These are phyloP conservation scores for Candida sonorensis DNA, from an alignment of 805 yeast species.

Conservation along the genomic window DNA sequence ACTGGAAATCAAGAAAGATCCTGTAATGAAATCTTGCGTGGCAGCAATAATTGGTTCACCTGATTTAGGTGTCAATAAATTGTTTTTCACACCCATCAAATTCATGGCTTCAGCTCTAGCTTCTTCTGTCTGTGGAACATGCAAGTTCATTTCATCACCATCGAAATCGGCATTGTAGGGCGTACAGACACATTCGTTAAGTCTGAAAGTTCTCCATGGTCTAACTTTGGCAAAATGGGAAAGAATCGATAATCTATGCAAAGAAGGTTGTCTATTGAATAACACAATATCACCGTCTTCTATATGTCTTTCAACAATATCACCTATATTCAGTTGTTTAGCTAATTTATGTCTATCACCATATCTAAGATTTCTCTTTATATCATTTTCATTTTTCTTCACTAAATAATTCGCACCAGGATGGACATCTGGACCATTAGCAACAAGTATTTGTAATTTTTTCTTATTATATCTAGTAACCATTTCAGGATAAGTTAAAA, in stretches of 20 bases:
- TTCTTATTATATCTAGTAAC: slow-evolving; percentile 82
- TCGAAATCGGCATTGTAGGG: slow-evolving; percentile 99
- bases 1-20: slow-evolving; percentile 85
- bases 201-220: slow-evolving; percentile 96
- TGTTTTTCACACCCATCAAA: slow-evolving; percentile 96
- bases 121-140: slow-evolving; percentile 98
- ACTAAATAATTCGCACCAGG: slow-evolving; percentile 96
- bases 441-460: slow-evolving; percentile 65
- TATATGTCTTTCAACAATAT: slow-evolving; percentile 90
- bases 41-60: slow-evolving; percentile 99
- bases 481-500: slow-evolving; percentile 91
- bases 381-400: slow-evolving; percentile 73
- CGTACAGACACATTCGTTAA: slow-evolving; percentile 98
- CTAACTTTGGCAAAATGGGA: slow-evolving; percentile 94
- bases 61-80: slow-evolving; percentile 89
- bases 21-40: slow-evolving; percentile 98
- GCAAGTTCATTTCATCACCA: slow-evolving; percentile 98
- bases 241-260: slow-evolving; percentile 88
- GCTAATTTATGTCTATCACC: slow-evolving; percentile 83
- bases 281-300: slow-evolving; percentile 96
- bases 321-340: slow-evolving; percentile 73
- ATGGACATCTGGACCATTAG: slow-evolving; percentile 81
- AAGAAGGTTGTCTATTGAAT: slow-evolving; percentile 96
- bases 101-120: slow-evolving; percentile 98
- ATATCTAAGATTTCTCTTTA: slow-evolving; percentile 81